Percentiles rank a stretch among this genome's conserved stretches.
phyloP scores from a whole-genome alignment of 2,329 filamentous ascomycete species.

The Stemphylium beticola region DNA sequence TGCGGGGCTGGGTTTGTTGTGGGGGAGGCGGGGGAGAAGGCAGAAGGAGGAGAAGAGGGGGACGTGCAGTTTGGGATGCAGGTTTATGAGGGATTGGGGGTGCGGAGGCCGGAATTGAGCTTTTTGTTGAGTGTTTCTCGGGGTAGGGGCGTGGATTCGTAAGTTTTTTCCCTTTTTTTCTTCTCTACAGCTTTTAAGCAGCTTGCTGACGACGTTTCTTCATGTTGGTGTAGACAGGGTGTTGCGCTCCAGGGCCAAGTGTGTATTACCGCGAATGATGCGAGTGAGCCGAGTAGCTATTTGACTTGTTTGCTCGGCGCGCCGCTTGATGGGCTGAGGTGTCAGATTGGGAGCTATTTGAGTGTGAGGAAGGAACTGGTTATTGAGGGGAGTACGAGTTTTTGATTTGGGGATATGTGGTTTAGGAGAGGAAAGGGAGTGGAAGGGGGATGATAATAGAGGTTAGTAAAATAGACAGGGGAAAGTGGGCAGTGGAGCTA shows the following conservation, averaged over 20 bases:
- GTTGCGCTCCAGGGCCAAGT: not conserved
- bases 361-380: constrained; percentile 15
- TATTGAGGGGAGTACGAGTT: not conserved
- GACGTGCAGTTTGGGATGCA: constrained; percentile 9
- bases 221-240: not conserved
- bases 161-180: not conserved
- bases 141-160: not conserved
- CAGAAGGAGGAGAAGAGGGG: not conserved
- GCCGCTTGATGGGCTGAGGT: constrained; percentile 26
- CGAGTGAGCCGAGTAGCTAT: constrained; percentile 16
- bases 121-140: constrained; percentile 9
- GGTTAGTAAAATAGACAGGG: no score
- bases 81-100: not conserved
- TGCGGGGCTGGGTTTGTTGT: not conserved
- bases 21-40: no score
- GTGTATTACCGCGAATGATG: constrained; percentile 23
- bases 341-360: constrained; percentile 16
- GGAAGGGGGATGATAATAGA: not conserved
- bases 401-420: not conserved
- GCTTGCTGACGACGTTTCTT: not conserved
- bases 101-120: constrained; percentile 12
- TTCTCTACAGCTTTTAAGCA: not conserved
- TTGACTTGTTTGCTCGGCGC: constrained; percentile 21
- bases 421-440: not conserved
- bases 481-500: no score